Percentiles rank a stretch among this genome's conserved stretches.
Conservation (phyloP, 176 grass and related monocot genomes). For the Oryza punctata region DNA sequence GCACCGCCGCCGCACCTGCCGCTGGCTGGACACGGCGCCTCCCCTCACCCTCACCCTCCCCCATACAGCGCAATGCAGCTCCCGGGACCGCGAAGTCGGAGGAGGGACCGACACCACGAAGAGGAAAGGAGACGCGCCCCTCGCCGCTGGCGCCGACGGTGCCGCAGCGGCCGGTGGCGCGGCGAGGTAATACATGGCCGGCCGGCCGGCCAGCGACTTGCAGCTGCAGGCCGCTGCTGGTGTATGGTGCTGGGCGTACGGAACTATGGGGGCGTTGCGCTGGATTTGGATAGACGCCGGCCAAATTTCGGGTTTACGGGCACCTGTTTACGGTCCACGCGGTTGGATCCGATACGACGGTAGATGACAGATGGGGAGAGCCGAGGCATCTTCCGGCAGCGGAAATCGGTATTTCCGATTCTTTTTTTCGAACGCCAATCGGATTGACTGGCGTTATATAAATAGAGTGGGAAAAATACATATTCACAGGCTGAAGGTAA, state of each 20-base stretch:
- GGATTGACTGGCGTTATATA: no score
- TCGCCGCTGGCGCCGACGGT: not conserved
- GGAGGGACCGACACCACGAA: not conserved
- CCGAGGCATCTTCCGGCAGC: constrained; percentile 18
- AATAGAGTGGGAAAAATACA: no score
- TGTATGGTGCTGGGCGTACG: not conserved
- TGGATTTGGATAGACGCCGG: constrained; percentile 45
- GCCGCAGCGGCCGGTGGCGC: not conserved
- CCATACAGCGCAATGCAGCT: not conserved
- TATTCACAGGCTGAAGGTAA: no score
- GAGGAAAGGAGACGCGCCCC: not conserved
- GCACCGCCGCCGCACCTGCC: constrained; percentile 42
- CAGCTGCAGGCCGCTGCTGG: not conserved
- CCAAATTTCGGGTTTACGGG: constrained; percentile 11
- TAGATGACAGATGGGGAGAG: constrained; percentile 32
- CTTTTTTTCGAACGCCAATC: no score
- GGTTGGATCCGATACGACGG: not conserved
- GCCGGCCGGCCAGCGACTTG: not conserved
- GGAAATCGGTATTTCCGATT: constrained; percentile 7
- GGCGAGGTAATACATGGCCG: constrained; percentile 43
- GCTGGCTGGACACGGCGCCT: not conserved
- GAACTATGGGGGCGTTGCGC: not conserved
- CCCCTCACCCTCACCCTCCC: not conserved
- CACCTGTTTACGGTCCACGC: not conserved
- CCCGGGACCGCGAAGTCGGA: not conserved